Percentiles rank a stretch among this genome's conserved stretches.
Conservation (phyloP, 2,329 filamentous ascomycete species). For the Chaetomium globosum region DNA sequence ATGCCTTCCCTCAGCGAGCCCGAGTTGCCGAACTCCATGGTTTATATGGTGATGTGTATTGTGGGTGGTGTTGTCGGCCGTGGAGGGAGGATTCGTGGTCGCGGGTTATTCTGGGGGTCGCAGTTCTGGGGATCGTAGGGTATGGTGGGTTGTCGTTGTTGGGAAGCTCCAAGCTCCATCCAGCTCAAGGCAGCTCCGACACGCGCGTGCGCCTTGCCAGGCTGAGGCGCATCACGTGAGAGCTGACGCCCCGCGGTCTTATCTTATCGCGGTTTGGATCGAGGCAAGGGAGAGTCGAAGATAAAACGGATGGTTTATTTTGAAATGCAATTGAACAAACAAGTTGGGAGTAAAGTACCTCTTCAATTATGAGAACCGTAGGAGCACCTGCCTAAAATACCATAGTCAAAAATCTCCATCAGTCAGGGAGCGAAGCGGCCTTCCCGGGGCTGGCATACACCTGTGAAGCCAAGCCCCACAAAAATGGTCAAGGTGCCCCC, state of each 20-base stretch:
- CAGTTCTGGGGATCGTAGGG: slow-evolving; percentile 10
- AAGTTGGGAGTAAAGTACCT: neutral
- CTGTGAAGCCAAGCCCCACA: neutral
- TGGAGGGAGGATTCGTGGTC: slow-evolving; percentile 5
- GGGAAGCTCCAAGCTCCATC: slow-evolving; percentile 31
- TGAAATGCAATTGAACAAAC: neutral
- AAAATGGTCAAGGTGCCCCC: neutral
- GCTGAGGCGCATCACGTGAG: slow-evolving; percentile 35
- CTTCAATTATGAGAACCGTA: neutral
- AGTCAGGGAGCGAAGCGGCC: neutral
- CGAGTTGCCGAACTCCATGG: slow-evolving; percentile 66
- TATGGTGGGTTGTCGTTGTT: slow-evolving; percentile 23
- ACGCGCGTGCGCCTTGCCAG: slow-evolving; percentile 34
- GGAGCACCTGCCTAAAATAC: neutral
- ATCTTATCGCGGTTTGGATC: slow-evolving; percentile 18
- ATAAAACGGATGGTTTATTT: neutral
- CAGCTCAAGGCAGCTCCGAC: slow-evolving; percentile 40
- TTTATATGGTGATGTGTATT: slow-evolving; percentile 28
- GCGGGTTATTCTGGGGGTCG: slow-evolving; percentile 11
- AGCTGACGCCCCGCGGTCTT: slow-evolving; percentile 10
- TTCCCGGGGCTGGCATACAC: neutral
- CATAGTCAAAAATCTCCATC: neutral
- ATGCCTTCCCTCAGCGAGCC: slow-evolving; percentile 67
- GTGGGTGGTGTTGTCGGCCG: slow-evolving; percentile 35
- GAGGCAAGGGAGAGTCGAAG: too few relatives aligned